Base-by-base conservation (phyloP, 768 basidiomycete genomes). In the Suillus spraguei region DNA sequence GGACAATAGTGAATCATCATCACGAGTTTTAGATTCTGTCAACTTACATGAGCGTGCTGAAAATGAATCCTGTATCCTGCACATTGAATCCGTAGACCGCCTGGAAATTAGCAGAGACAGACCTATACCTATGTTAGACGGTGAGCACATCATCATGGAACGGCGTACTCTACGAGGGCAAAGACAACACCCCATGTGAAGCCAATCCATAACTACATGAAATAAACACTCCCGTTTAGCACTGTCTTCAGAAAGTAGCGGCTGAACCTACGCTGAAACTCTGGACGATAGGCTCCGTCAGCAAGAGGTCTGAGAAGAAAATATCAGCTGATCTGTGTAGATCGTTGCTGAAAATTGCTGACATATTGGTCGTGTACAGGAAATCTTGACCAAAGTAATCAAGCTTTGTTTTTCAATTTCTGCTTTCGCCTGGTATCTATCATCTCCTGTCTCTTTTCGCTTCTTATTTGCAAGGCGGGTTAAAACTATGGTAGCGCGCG, bases 161-260 rank as follows among this genome's bases (percentile, higher is more conserved):
- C 39, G 59, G 32, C 62, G 36, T 68, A 86, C 85, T 83, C 83
- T 39, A 90, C 78, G 67, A 91, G 74, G 59, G 83, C 85, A 68
- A 84, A 92, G n/a, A 87, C 72, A 1, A 90, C 82, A 0, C 90
- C 91, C 90, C 90, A 92, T 0, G 84, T 83, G 62, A 91, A 85
- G 49, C 85, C 85, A 35, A 85, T 75, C 87, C 86, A 87, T 8
- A 87, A 66, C 86, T 88, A 70, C 20, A 17, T 4, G 39, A 32
- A 36, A 41, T 1, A 44, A 64, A 49, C 4, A 6, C 9, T n/a
- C 33, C 32, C 6, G 5, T 59, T 71, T n/a, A 74, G 49, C 42
- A 22, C 13, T 33, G 28, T 33, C 13, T 36, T 11, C 32, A 13
- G 13, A 24, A 54, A 47, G 50, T 33, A 13, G 7, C 20, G 38